A percentile compares a stretch with the other conserved stretches of the same genome.
Evolutionary conservation across 1,139 yeast genomes (phyloP).

Genomic region (Blastobotrys indianensis): DNA sequence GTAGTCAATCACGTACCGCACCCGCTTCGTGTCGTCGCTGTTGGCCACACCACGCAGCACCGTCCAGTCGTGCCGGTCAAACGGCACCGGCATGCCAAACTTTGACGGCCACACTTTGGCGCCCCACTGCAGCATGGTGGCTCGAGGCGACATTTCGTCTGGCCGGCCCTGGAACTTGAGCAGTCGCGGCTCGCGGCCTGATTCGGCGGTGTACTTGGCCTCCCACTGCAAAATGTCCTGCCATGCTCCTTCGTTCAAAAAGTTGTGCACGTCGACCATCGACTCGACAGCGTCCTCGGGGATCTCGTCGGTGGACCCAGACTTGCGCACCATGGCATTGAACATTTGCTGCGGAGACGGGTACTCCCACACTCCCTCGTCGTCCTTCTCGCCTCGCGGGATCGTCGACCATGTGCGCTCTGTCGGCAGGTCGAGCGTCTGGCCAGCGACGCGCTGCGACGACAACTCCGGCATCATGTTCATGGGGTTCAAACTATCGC

Average conservation of each 20-base stretch:
- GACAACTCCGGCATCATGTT: conserved; percentile 83
- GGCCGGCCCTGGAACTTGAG: conserved; percentile 91
- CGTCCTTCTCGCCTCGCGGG: conserved; percentile 69
- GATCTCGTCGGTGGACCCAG: conserved; percentile 69
- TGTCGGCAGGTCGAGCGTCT: conserved; percentile 68
- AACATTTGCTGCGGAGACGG: conserved; percentile 99
- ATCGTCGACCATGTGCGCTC: conserved; percentile 79
- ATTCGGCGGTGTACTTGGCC: conserved; percentile 45
- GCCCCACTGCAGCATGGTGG: conserved; percentile 58
- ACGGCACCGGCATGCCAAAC: conserved; percentile 78
- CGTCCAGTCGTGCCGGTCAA: conserved; percentile 98
- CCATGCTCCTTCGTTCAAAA: conserved; percentile 98
- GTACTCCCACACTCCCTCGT: conserved; percentile 87
- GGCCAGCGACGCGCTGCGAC: conserved; percentile 74
- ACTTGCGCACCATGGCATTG: conserved; percentile 93
- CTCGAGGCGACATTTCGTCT: conserved; percentile 81
- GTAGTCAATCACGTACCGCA: conserved; percentile 91
- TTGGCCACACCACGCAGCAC: conserved; percentile 56
- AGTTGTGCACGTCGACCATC: conserved; percentile 97
- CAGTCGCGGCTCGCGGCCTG: conserved; percentile 64
- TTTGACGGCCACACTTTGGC: conserved; percentile 67
- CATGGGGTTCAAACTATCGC: conserved; percentile 52
- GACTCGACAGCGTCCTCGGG: conserved; percentile 95
- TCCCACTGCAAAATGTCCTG: conserved; percentile 92
- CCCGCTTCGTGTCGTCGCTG: conserved; percentile 47